phyloP scores from a whole-genome alignment of 768 basidiomycete genomes.

The Obba rivulosa region DNA sequence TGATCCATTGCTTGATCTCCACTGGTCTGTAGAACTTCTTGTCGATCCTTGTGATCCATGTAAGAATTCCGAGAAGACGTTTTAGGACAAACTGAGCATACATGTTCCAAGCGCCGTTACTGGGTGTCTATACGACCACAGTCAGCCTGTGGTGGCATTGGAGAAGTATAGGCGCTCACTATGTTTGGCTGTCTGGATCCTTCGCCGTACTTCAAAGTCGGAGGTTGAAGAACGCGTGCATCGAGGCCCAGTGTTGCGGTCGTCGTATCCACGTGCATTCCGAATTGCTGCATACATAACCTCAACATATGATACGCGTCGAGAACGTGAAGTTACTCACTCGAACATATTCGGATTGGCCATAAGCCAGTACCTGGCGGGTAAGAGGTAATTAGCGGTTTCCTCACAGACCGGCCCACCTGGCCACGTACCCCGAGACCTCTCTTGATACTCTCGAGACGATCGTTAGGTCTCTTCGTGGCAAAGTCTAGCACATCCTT shows the following conservation, averaged over 20 bases:
- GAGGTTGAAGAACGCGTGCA: slow-evolving; percentile 61
- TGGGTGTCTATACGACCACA: slow-evolving; percentile 39
- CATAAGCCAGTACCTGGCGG: slow-evolving; percentile 40
- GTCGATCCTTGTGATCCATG: slow-evolving; percentile 48
- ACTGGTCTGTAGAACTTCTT: slow-evolving; percentile 61
- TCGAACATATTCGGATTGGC: slow-evolving; percentile 69
- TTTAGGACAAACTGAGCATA: slow-evolving; percentile 20
- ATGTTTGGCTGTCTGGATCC: slow-evolving; percentile 52
- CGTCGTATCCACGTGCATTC: slow-evolving; percentile 50
- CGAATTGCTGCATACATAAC: slow-evolving; percentile 41
- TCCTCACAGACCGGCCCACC: slow-evolving; percentile 3
- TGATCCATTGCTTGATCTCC: slow-evolving; percentile 50
- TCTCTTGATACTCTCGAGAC: slow-evolving; percentile 47
- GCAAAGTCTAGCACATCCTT: slow-evolving; percentile 61
- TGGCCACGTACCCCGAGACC: slow-evolving; percentile 43
- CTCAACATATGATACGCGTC: background rate
- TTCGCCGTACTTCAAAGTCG: slow-evolving; percentile 60
- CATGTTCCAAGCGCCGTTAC: slow-evolving; percentile 80
- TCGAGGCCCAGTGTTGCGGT: slow-evolving; percentile 49
- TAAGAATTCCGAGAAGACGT: background rate
- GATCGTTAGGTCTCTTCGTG: slow-evolving; percentile 54
- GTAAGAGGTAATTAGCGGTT: slow-evolving; percentile 45
- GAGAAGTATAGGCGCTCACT: slow-evolving; percentile 32
- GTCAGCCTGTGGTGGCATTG: background rate
- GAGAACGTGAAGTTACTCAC: slow-evolving; percentile 5